A percentile compares a stretch with the other conserved stretches of the same genome.
phyloP scores from a whole-genome alignment of 2,329 filamentous ascomycete genomes.

The Lanzia echinophila region DNA sequence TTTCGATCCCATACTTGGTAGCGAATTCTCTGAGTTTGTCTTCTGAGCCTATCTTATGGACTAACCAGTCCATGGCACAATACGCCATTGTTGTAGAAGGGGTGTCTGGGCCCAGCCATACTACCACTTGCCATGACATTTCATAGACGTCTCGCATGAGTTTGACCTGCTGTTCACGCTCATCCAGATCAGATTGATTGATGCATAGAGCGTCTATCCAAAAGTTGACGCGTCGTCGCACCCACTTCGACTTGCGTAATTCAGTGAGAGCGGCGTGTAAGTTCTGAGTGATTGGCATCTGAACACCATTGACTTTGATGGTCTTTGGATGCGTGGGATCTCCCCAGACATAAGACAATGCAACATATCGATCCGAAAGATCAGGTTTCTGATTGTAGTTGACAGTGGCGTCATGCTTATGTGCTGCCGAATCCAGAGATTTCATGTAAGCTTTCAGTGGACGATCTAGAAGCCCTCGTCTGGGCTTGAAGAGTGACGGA shows the following conservation, averaged over 20 bases:
- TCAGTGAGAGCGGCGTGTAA: neutral
- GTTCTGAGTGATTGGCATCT: conserved; percentile 1
- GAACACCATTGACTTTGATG: conserved; percentile 1
- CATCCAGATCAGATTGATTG: conserved; percentile 11
- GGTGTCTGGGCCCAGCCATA: neutral
- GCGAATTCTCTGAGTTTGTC: conserved; percentile 4
- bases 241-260: neutral
- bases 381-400: neutral
- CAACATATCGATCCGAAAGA: conserved; percentile 4
- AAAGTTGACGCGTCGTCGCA: neutral
- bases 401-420: neutral
- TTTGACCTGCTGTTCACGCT: conserved; percentile 10
- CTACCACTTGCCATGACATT: conserved; percentile 4
- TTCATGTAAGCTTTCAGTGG: neutral
- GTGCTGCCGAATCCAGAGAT: neutral
- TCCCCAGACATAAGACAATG: conserved; percentile 7
- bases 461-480: neutral
- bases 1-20: neutral
- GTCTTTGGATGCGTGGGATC: neutral
- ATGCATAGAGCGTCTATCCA: conserved; percentile 14
- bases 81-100: neutral
- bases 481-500: neutral
- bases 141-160: conserved; percentile 12
- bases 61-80: neutral
- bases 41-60: neutral